phyloP scores from a whole-genome alignment of 2,329 filamentous ascomycete species.

The Pyrenophora graminea region DNA sequence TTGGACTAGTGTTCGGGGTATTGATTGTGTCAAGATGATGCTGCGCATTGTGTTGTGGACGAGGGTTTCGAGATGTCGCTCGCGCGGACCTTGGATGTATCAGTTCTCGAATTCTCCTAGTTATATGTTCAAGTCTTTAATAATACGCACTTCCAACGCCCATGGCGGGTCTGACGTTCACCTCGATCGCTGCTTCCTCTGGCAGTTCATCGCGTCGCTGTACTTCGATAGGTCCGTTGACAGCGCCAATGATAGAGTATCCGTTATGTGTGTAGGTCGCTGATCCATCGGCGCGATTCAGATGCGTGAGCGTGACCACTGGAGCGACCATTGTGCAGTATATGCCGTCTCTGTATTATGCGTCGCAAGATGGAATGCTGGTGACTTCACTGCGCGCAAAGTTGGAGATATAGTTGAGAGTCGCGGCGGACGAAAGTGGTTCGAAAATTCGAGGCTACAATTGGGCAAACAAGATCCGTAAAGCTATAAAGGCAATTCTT shows the following conservation, averaged over 20 bases:
- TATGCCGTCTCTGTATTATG: background rate
- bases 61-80: conserved; percentile 78
- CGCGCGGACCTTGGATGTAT: conserved; percentile 46
- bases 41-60: conserved; percentile 73
- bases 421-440: no score
- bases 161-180: conserved; percentile 82
- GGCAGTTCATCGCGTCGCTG: conserved; percentile 86
- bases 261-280: conserved; percentile 75
- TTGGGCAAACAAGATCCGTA: no score
- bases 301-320: conserved; percentile 45
- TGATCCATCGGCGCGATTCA: conserved; percentile 78
- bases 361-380: background rate
- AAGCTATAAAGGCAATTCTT: background rate
- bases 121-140: no score
- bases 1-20: conserved; percentile 78
- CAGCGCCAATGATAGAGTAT: conserved; percentile 80
- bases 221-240: conserved; percentile 93
- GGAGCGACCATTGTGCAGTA: conserved; percentile 32
- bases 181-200: conserved; percentile 87
- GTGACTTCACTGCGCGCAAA: background rate
- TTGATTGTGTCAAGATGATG: conserved; percentile 73
- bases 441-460: no score
- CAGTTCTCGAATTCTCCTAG: background rate
- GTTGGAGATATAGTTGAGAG: background rate
- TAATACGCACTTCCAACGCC: conserved; percentile 69